Base-by-base conservation (phyloP, 257 asterid genomes). In the Anisodus acutangulus region DNA sequence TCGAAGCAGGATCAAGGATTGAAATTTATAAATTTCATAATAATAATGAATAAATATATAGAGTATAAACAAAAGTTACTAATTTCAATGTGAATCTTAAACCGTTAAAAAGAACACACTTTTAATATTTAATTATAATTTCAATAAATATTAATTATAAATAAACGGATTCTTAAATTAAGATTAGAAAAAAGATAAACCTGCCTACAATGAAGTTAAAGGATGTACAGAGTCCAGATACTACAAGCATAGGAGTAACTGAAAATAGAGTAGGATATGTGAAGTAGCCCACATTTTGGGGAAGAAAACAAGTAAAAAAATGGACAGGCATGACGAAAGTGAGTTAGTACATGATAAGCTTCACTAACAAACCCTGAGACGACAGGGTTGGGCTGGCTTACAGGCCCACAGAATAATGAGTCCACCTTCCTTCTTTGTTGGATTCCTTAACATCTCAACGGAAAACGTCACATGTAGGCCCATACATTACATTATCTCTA, bases 381-480 rank as follows among this genome's bases (percentile, higher is more conserved):
- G 41, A 74, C 81, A 74, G 45, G 13, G 2, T 22, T 74, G 62
- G 81, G 81, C 62, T 74, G 41, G 8, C 43, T 11, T 19, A 11
- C 2, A 72, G 60, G 80, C 45, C 81, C 60, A 74, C 81, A 74
- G n/a, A 22, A 22, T 8, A 13, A 49, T 22, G 81, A 74, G 81
- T 62, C 62, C 81, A 49, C 81, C 81, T 74, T 74, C 81, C 81
- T 74, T 47, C 62, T 47, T 74, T 49, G 81, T 49, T 74, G 62
- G 81, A 49, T 74, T 74, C 19, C 45, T 74, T 6, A 49, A 49
- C 81, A 74, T 19, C 13, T 74, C 81, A 74, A 74, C 80, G 43
- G 45, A 72, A 47, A 72, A 72, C 59, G 60, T 47, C 80, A 72
- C 58, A 45, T 0, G 80, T 47, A 6, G 60, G 43, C 60, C 15